A percentile compares a stretch with the other conserved stretches of the same genome.
These are phyloP conservation scores for Acer campestre DNA, from an alignment of 345 rosid species.

Conservation along the genomic window DNA sequence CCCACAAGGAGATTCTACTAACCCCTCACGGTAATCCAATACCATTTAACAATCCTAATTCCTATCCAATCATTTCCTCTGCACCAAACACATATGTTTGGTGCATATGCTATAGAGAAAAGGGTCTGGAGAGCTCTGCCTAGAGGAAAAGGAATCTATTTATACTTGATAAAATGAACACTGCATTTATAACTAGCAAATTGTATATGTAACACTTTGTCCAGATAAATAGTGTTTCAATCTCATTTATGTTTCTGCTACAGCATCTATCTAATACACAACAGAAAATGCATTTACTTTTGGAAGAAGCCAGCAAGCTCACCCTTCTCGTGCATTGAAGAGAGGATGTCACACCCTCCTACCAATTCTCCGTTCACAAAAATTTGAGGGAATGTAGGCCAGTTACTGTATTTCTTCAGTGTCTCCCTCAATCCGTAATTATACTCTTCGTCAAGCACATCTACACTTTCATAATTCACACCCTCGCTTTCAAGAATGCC, in stretches of 20 bases:
- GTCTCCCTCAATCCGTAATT: slow-evolving; percentile 81
- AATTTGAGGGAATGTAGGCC: slow-evolving; percentile 93
- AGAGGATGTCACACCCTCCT: slow-evolving; percentile 87
- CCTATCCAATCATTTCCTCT: too few relatives aligned
- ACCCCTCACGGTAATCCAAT: too few relatives aligned
- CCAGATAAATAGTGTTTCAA: not conserved
- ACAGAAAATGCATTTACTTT: slow-evolving; percentile 20
- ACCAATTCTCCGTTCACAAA: slow-evolving; percentile 79
- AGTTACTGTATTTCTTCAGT: slow-evolving; percentile 79
- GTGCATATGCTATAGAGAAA: too few relatives aligned
- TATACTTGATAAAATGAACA: not conserved
- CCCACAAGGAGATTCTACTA: too few relatives aligned
- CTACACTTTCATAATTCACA: slow-evolving; percentile 80
- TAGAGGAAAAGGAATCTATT: too few relatives aligned
- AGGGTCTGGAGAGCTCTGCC: not conserved
- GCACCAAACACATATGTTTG: too few relatives aligned
- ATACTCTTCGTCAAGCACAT: slow-evolving; percentile 86
- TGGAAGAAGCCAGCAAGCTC: slow-evolving; percentile 64
- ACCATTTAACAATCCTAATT: too few relatives aligned
- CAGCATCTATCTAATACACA: not conserved
- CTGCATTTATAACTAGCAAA: not conserved
- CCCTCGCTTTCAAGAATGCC: slow-evolving; percentile 83
- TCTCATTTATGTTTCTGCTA: not conserved
- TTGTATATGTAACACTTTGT: not conserved
- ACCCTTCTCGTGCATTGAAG: slow-evolving; percentile 79